phyloP scores from a whole-genome alignment of 352 stramenopile species.

The Pythium phragmitis region DNA sequence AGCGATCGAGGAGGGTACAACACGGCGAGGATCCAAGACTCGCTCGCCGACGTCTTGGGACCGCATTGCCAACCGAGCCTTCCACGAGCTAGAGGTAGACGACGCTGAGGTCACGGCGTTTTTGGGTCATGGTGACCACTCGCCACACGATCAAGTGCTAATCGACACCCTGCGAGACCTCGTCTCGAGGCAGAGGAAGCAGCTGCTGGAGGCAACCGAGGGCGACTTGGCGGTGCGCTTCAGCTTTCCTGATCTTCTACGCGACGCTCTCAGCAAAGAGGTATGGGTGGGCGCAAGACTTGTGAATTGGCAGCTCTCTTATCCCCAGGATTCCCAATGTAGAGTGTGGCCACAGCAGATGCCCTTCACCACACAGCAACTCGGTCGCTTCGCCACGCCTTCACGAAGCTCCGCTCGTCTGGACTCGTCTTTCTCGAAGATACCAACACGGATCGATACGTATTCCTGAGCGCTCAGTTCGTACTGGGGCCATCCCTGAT shows the following conservation, averaged over 20 bases:
- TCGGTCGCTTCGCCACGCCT: constrained; percentile 40
- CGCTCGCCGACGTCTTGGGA: constrained; percentile 33
- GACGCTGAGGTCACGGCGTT: constrained; percentile 31
- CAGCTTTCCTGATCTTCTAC: constrained; percentile 13
- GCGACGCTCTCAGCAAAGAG: constrained; percentile 9
- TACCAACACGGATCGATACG: constrained; percentile 42
- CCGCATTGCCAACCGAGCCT: constrained; percentile 34
- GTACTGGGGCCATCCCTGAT: constrained; percentile 47
- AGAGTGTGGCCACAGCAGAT: constrained; percentile 5
- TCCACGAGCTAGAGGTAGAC: constrained; percentile 43
- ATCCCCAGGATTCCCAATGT: neutral
- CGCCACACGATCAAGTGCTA: constrained; percentile 33
- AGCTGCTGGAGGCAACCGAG: neutral
- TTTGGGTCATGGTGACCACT: constrained; percentile 17
- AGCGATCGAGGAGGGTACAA: neutral
- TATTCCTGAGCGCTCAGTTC: constrained; percentile 53
- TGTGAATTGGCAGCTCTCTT: neutral
- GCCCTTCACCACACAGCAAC: constrained; percentile 16
- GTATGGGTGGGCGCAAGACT: constrained; percentile 1
- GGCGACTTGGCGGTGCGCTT: neutral
- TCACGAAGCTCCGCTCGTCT: constrained; percentile 37
- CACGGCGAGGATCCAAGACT: neutral
- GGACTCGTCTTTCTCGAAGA: constrained; percentile 67
- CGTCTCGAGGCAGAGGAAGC: constrained; percentile 27
- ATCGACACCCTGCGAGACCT: constrained; percentile 39